These are phyloP conservation scores for Aspergillus asperescens DNA, from an alignment of 495 filamentous ascomycete genomes.

Conservation along the genomic window DNA sequence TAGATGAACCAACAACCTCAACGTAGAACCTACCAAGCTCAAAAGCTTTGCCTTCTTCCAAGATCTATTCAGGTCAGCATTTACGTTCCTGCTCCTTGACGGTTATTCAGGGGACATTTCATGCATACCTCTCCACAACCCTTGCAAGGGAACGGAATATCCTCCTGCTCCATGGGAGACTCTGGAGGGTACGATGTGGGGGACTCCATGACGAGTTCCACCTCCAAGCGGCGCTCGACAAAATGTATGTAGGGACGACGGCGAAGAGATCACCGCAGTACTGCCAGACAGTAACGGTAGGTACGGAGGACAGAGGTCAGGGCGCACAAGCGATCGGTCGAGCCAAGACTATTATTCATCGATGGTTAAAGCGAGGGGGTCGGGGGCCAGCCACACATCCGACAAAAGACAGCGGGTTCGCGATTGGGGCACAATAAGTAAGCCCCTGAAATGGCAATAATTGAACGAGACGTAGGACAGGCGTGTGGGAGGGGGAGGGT, in stretches of 20 bases:
- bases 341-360: slow-evolving; percentile 15
- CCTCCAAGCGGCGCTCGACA: slow-evolving; percentile 1
- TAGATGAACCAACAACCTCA: slow-evolving; percentile 1
- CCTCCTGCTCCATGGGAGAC: slow-evolving; percentile 80
- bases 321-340: slow-evolving; percentile 14
- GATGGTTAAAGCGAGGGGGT: slow-evolving; percentile 10
- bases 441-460: neutral
- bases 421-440: slow-evolving; percentile 3
- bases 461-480: slow-evolving; percentile 6
- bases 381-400: slow-evolving; percentile 14
- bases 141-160: slow-evolving; percentile 87
- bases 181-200: slow-evolving; percentile 64
- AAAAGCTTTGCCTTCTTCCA: slow-evolving; percentile 98
- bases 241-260: neutral
- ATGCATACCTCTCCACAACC: slow-evolving; percentile 85
- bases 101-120: slow-evolving; percentile 2
- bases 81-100: slow-evolving; percentile 12
- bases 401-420: slow-evolving; percentile 7
- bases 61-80: slow-evolving; percentile 53
- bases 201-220: slow-evolving; percentile 34
- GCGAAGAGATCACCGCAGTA: neutral
- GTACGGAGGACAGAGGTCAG: neutral
- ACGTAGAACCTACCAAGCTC: slow-evolving; percentile 72
- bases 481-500: neutral
- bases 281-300: neutral